Percentiles rank a stretch among this genome's conserved stretches.
Conservation (phyloP, 2,329 filamentous ascomycete species). For the Fusarium chlamydosporum region DNA sequence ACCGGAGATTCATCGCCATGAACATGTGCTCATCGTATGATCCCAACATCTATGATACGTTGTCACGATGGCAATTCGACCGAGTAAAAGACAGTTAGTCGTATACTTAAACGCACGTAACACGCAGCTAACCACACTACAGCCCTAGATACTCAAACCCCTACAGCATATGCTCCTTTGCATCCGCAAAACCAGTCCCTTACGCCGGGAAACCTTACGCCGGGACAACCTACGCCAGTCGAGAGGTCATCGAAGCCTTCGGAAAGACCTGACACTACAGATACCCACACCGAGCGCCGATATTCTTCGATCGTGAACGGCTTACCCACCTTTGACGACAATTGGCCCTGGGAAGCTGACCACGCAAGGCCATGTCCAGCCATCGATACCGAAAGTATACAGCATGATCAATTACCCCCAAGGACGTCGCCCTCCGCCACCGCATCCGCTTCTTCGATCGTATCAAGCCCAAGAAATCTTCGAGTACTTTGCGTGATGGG, state of each 20-base stretch:
- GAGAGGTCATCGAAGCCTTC: neutral
- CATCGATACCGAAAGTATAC: no score
- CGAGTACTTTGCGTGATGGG: slow-evolving; percentile 1
- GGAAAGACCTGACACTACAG: neutral
- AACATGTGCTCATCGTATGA: neutral
- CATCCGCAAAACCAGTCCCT: neutral
- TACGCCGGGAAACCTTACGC: neutral
- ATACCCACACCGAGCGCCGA: neutral
- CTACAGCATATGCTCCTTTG: neutral
- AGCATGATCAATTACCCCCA: neutral
- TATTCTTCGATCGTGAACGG: neutral
- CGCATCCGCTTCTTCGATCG: neutral
- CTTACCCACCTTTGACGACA: neutral
- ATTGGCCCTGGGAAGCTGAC: neutral
- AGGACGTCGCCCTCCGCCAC: neutral
- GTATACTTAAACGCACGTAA: neutral
- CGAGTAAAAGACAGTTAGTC: neutral
- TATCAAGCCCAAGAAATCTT: neutral
- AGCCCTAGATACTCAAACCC: neutral
- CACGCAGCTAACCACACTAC: rapidly evolving
- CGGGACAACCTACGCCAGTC: no score
- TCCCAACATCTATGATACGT: neutral
- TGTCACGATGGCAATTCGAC: neutral
- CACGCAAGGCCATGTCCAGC: no score
- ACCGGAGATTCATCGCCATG: neutral